These are phyloP conservation scores for Delonix regia DNA, from an alignment of 306 rosid genomes.

Conservation along the genomic window DNA sequence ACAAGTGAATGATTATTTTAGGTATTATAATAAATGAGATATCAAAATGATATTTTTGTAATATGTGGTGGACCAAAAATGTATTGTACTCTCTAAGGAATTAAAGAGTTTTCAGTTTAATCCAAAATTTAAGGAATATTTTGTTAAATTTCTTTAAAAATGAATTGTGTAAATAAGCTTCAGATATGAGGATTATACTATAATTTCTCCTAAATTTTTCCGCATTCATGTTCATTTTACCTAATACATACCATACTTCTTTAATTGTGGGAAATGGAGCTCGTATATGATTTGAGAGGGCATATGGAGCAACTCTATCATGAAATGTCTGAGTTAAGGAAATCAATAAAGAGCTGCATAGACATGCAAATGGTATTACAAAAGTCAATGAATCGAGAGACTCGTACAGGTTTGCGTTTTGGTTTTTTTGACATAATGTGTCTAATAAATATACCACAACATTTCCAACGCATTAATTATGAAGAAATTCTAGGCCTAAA, in stretches of 20 bases:
- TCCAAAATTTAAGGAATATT: no score
- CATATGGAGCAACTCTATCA: conserved; percentile 74
- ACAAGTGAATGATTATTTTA: no score
- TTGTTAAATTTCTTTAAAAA: no score
- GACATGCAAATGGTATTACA: conserved; percentile 72
- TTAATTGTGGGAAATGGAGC: conserved; percentile 71
- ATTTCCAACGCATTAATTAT: not conserved
- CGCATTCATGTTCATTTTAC: no score
- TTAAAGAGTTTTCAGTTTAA: no score
- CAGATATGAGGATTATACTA: no score
- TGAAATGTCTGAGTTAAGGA: conserved; percentile 85
- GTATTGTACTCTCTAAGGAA: no score
- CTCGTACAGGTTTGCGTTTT: conserved; percentile 49
- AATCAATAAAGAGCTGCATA: conserved; percentile 69
- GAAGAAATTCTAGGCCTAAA: not conserved
- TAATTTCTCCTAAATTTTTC: no score
- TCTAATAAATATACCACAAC: not conserved
- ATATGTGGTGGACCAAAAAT: no score
- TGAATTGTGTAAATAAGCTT: no score
- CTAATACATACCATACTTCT: not conserved
- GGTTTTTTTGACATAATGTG: not conserved
- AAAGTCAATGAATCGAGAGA: conserved; percentile 56
- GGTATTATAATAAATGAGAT: no score
- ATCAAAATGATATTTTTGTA: no score
- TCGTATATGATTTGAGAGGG: conserved; percentile 68